Evolutionary conservation across 495 filamentous ascomycete species (phyloP), one percentile per base, ranked within the genome.

Genomic region (Penicillium chermesinum): DNA sequence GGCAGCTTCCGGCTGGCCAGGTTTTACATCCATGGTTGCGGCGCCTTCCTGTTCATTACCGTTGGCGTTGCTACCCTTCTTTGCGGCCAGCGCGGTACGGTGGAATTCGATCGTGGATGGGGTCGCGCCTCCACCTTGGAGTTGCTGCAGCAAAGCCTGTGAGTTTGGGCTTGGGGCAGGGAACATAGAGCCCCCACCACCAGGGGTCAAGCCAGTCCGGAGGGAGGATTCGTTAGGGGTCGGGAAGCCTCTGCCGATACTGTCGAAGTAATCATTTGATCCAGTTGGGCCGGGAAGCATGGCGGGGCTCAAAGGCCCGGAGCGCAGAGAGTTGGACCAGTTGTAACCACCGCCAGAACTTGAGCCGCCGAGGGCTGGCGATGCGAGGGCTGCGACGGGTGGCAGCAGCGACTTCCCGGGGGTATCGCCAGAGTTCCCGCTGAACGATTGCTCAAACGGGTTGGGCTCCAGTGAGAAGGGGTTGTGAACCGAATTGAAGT

Each of bases 171-270:
- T 91, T 3, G 90, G 87, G 22, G 83, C 87, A 22, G 91, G 89
- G 74, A 98, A 98, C 87, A 98, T 96, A 60, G 91, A 95, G 49
- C 93, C 93, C 59, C 91, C 89, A 35, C 93, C 93, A 42, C 93
- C 93, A 14, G 93, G 93, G 25, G 94, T 98, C 49, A 98, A 67
- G 40, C 93, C 93, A 14, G 88, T 93, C 35, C 93, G 80, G 14
- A 98, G 74, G 1, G 89, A 94, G 0, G 91, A 96, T 69, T 98
- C 93, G 81, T 97, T 96, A 2, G 93, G 94, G 2, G 93, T 97
- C n/a, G 86, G 86, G 62, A 97, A 94, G 41, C 87, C 83, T 52
- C 88, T 75, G 46, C 94, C 80, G 62, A 91, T 87, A 58, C 84
- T 82, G 48, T 87, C 83, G 55, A 87, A 88, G 61, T 87, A 89